Percentiles rank a stretch among this genome's conserved stretches.
Conservation (phyloP, 2,329 filamentous ascomycete species). For the Fusarium nodosum region DNA sequence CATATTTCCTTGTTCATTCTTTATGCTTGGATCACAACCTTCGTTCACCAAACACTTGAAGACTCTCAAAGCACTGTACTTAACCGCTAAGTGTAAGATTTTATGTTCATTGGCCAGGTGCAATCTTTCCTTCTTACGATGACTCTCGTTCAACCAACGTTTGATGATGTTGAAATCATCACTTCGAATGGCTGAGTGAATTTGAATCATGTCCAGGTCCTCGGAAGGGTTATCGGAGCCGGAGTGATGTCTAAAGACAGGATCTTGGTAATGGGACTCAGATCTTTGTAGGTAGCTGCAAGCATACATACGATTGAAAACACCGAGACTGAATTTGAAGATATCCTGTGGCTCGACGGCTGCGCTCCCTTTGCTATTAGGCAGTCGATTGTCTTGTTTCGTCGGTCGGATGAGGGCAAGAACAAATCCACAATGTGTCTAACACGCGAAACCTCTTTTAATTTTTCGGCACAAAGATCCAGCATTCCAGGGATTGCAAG, state of each 20-base stretch:
- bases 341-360: not conserved
- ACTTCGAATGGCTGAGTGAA: not conserved
- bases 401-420: not conserved
- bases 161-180: not conserved
- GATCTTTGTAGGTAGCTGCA: not conserved
- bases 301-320: not conserved
- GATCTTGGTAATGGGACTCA: not conserved
- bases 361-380: not conserved
- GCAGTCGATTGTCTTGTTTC: not conserved
- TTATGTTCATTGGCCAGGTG: not conserved
- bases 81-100: not conserved
- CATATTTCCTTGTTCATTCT: not conserved
- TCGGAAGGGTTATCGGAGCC: not conserved
- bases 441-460: not conserved
- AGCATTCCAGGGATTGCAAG: not conserved
- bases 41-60: not conserved
- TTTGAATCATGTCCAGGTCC: not conserved
- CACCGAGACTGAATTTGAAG: not conserved
- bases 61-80: not conserved
- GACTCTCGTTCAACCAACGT: not conserved
- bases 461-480: not conserved
- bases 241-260: not conserved
- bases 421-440: not conserved
- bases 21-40: not conserved
- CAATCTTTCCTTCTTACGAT: not conserved